These are phyloP conservation scores for Thoreauomyces humboldtii DNA, from an alignment of 192 early-diverging fungal species.

Conservation along the genomic window DNA sequence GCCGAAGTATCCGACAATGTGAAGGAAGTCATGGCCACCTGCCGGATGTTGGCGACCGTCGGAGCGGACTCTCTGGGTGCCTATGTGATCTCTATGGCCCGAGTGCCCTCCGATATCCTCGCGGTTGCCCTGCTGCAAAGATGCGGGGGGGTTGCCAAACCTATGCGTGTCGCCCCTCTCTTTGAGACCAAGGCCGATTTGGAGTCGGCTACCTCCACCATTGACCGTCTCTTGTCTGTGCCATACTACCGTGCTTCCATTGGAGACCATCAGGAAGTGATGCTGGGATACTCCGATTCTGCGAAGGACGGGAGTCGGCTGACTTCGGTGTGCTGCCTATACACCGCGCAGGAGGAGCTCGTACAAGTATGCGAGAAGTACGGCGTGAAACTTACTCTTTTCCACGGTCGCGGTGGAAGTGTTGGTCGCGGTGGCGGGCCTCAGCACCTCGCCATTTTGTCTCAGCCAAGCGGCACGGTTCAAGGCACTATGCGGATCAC, in stretches of 20 bases:
- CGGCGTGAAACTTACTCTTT: conserved; percentile 26
- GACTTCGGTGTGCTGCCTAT: conserved; percentile 33
- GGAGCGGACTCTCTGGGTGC: conserved; percentile 31
- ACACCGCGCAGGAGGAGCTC: conserved; percentile 25
- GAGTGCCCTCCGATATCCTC: conserved; percentile 29
- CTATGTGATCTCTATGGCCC: conserved; percentile 40
- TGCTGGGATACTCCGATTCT: conserved; percentile 40
- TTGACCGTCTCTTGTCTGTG: conserved; percentile 30
- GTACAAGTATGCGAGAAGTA: conserved; percentile 25
- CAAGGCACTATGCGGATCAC: conserved; percentile 36
- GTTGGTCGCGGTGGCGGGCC: conserved; percentile 40
- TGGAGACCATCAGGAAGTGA: conserved; percentile 34
- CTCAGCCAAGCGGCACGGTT: conserved; percentile 36
- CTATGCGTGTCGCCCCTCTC: conserved; percentile 32
- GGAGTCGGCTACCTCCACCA: conserved; percentile 27
- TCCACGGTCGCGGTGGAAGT: conserved; percentile 39
- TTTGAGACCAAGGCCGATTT: conserved; percentile 41
- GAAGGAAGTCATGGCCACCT: conserved; percentile 32
- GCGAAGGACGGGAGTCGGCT: conserved; percentile 37
- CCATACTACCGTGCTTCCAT: conserved; percentile 23
- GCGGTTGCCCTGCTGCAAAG: conserved; percentile 34
- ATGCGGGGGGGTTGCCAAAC: conserved; percentile 15
- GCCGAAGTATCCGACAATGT: conserved; percentile 18
- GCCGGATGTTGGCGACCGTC: conserved; percentile 28
- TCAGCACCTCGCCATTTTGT: conserved; percentile 40